A percentile compares a stretch with the other conserved stretches of the same genome.
phyloP scores from a whole-genome alignment of 305 asterid species.

The Fraxinus floribunda region DNA sequence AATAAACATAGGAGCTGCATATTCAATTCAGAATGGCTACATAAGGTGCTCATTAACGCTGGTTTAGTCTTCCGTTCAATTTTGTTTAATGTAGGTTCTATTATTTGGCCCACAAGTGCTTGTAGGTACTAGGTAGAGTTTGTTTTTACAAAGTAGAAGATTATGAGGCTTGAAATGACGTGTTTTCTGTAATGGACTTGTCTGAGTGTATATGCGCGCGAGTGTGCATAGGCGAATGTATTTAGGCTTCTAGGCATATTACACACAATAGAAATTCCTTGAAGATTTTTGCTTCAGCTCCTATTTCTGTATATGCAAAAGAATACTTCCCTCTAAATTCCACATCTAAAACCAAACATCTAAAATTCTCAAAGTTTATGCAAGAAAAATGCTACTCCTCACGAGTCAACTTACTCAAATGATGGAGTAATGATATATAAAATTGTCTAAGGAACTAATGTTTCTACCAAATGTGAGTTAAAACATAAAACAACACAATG shows the following conservation, averaged over 20 bases:
- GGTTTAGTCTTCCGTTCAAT: not conserved
- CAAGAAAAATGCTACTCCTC: not conserved
- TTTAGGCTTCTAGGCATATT: not conserved
- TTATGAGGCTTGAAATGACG: not conserved
- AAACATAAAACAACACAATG: not conserved
- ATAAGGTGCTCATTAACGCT: conserved; percentile 9
- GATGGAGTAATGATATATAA: not conserved
- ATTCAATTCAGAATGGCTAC: not conserved
- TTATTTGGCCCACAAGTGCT: not conserved
- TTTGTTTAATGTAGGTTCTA: not conserved
- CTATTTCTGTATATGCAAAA: not conserved
- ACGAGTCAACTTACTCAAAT: conserved; percentile 10
- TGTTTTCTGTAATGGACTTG: conserved; percentile 10
- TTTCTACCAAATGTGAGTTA: conserved; percentile 10
- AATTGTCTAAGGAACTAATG: not conserved
- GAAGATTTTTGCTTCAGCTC: conserved; percentile 13
- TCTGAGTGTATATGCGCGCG: not conserved
- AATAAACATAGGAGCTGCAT: not conserved
- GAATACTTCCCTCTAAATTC: not conserved
- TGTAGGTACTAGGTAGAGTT: not conserved
- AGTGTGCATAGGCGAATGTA: not conserved
- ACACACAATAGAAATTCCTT: not conserved
- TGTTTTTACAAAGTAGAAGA: not conserved
- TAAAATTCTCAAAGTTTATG: conserved; percentile 1
- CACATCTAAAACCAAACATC: conserved; percentile 3